These are phyloP conservation scores for Rachicladosporium sp. DNA, from an alignment of 2,329 filamentous ascomycete genomes.

Conservation along the genomic window DNA sequence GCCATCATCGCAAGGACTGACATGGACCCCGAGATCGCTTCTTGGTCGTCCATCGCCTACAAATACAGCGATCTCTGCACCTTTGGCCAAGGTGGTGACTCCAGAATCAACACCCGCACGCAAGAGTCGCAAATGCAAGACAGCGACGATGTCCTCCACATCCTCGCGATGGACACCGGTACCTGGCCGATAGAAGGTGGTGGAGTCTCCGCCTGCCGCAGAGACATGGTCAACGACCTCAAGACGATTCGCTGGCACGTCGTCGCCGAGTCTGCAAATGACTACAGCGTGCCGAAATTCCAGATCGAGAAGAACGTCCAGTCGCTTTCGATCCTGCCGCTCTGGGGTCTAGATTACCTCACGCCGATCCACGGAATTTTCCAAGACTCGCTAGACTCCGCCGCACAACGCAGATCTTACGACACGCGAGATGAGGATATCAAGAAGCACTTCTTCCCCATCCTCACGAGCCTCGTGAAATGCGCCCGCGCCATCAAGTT, in stretches of 20 bases:
- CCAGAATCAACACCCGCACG: constrained; percentile 38
- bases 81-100: constrained; percentile 41
- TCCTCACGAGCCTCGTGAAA: constrained; percentile 27
- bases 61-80: constrained; percentile 40
- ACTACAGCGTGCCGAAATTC: constrained; percentile 31
- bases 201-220: constrained; percentile 30
- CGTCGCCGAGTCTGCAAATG: constrained; percentile 31
- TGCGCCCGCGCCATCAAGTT: constrained; percentile 28
- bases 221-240: constrained; percentile 32
- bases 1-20: constrained; percentile 39
- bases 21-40: constrained; percentile 39
- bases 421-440: constrained; percentile 23
- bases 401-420: constrained; percentile 24
- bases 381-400: constrained; percentile 29
- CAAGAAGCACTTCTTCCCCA: constrained; percentile 28
- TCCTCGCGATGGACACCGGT: constrained; percentile 30
- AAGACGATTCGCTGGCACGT: constrained; percentile 32
- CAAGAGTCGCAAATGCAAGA: constrained; percentile 32
- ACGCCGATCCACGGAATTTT: constrained; percentile 31
- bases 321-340: constrained; percentile 29
- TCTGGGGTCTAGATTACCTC: constrained; percentile 32
- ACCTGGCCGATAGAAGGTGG: constrained; percentile 33
- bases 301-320: constrained; percentile 33
- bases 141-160: constrained; percentile 26
- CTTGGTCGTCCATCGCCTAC: constrained; percentile 40